Base-by-base conservation (phyloP, 495 filamentous ascomycete species). In the Darksidea phi region DNA sequence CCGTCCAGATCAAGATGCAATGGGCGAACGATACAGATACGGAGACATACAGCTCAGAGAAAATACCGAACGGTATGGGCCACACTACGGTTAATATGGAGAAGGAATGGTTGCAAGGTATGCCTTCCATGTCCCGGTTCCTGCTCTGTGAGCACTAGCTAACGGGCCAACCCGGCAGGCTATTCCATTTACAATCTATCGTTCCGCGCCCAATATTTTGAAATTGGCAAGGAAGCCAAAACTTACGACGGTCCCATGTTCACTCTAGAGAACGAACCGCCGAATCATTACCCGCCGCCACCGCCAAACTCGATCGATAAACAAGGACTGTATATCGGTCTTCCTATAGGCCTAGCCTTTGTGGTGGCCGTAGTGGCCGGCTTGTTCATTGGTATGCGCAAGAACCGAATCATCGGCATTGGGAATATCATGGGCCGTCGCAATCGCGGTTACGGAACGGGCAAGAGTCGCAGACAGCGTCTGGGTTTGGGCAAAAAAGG, bases 1-100 rank as follows among this genome's bases (percentile, higher is more conserved):
- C 72, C 20, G 71, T 78, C 23, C 72, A 67, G 18, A 72, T 79
- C 48, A 71, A 73, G 37, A 59, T 77, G 48, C 72, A 74, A 65
- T 75, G 70, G 54, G 32, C 54, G 45, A 69, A 75, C 50, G 70
- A 48, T 67, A 71, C 56, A 61, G 25, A 21, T 5, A 59, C 53
- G n/a, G 50, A 75, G 25, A 73, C 73, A 0, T 79, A 73, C 69
- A 70, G 68, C 8, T 77, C 76, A 4, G 67, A 62, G n/a, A 54
- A 52, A 36, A 74, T 67, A 8, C 63, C 72, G n/a, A 79, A 77
- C 51, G 70, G 67, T 28, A 72, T 70, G 57, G 76, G 75, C 50
- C 75, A 74, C 50, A 67, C 71, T 4, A 64, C 70, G 7, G 54
- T 79, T 18, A 66, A 61, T 23, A 76, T 73, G 65, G 56, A 67